Evolutionary conservation across 2,329 filamentous ascomycete genomes (phyloP).

Genomic region (Exserohilum rostratum): DNA sequence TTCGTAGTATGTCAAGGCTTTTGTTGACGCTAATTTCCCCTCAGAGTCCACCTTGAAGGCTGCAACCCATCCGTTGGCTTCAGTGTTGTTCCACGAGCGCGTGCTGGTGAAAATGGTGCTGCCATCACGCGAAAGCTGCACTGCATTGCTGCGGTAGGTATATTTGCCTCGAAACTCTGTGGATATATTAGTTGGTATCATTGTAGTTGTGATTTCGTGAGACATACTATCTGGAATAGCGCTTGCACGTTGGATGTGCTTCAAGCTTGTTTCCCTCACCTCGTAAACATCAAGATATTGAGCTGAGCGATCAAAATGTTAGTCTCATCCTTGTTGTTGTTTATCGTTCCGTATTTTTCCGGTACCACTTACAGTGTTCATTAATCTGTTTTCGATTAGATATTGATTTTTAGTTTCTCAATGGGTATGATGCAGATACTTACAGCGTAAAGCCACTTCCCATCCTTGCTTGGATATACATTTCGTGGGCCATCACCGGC

Average conservation of each 20-base stretch:
- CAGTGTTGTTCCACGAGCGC: constrained; percentile 2
- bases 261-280: not conserved
- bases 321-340: too few relatives aligned
- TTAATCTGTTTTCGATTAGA: not conserved
- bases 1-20: constrained; percentile 3
- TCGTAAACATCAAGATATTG: constrained; percentile 8
- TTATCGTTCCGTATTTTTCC: too few relatives aligned
- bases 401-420: not conserved
- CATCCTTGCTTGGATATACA: constrained; percentile 6
- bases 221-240: constrained; percentile 3
- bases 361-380: not conserved
- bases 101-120: constrained; percentile 5
- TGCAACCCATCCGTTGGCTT: constrained; percentile 8
- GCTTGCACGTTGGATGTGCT: constrained; percentile 10
- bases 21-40: not conserved
- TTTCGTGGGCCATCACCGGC: constrained; percentile 5
- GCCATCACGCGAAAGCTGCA: constrained; percentile 1
- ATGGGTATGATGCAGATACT: not conserved
- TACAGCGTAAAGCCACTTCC: constrained; percentile 10
- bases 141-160: constrained; percentile 9
- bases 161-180: constrained; percentile 3
- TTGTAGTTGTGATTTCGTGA: too few relatives aligned
- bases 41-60: not conserved
- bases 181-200: too few relatives aligned
- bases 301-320: not conserved